A percentile compares a stretch with the other conserved stretches of the same genome.
These are phyloP conservation scores for Delonix regia DNA, from an alignment of 306 rosid genomes.

Conservation along the genomic window DNA sequence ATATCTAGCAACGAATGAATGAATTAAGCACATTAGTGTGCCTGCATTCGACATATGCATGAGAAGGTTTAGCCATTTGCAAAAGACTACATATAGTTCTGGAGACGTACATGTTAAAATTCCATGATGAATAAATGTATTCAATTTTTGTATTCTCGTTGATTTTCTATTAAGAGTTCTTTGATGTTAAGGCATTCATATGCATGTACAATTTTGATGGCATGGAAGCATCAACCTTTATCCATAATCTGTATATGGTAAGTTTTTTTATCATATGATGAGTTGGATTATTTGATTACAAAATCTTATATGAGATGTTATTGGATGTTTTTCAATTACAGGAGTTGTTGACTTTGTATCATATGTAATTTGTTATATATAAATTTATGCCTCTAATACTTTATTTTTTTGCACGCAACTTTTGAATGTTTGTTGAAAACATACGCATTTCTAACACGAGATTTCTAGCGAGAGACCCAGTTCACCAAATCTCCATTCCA, in stretches of 20 bases:
- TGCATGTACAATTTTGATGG: not conserved
- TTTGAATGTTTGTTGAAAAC: constrained; percentile 66
- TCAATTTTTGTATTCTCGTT: not conserved
- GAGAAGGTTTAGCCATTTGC: not conserved
- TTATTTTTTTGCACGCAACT: constrained; percentile 51
- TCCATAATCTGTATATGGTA: not conserved
- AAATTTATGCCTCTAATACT: not conserved
- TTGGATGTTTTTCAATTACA: not conserved
- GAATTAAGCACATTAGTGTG: not conserved
- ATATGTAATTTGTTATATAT: not conserved
- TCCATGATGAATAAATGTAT: not conserved
- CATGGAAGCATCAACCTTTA: not conserved
- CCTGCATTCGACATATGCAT: not conserved
- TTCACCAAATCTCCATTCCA: constrained; percentile 73
- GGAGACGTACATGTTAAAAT: not conserved
- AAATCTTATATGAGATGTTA: not conserved
- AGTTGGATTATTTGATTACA: not conserved
- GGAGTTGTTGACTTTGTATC: not conserved
- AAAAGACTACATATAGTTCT: not conserved
- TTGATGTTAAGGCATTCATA: not conserved
- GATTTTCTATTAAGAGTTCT: not conserved
- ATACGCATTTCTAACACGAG: constrained; percentile 67
- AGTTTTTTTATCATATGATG: not conserved
- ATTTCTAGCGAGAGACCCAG: constrained; percentile 70
- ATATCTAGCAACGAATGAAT: not conserved